Conservation (phyloP, 1,284 basidiomycete genomes). For the Malassezia brasiliensis region DNA sequence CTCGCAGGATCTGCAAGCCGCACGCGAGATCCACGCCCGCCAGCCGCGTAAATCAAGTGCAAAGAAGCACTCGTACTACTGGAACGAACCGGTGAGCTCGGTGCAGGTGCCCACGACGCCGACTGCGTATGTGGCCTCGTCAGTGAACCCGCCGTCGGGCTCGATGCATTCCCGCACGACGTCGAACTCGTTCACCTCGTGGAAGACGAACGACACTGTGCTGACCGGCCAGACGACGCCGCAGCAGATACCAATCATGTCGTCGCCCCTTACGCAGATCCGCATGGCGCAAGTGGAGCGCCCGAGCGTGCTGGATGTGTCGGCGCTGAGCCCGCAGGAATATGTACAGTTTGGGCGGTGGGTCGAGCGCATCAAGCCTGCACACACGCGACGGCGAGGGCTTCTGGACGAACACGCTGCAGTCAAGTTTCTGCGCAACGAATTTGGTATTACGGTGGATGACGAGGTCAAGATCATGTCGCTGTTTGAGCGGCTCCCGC, state of each 20-base stretch:
- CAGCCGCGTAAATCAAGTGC: not conserved
- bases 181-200: not conserved
- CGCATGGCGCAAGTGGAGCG: not conserved
- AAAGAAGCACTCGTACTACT: not conserved
- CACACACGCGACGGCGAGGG: slow-evolving; percentile 35
- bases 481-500: slow-evolving; percentile 41
- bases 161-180: slow-evolving; percentile 3
- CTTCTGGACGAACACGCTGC: slow-evolving; percentile 42
- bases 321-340: slow-evolving; percentile 45
- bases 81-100: not conserved
- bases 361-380: slow-evolving; percentile 32
- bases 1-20: not conserved
- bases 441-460: slow-evolving; percentile 34
- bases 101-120: not conserved
- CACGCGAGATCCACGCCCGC: not conserved
- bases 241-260: not conserved
- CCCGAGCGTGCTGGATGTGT: slow-evolving; percentile 26
- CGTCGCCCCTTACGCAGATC: not conserved
- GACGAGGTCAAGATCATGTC: slow-evolving; percentile 46
- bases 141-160: not conserved
- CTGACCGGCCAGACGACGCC: slow-evolving; percentile 1
- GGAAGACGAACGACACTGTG: not conserved
- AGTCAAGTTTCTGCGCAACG: slow-evolving; percentile 37
- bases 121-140: not conserved
- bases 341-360: slow-evolving; percentile 33